A percentile compares a stretch with the other conserved stretches of the same genome.
phyloP scores from a whole-genome alignment of 2,329 filamentous ascomycete species.

The Cladosporium austrohemisphaericum region DNA sequence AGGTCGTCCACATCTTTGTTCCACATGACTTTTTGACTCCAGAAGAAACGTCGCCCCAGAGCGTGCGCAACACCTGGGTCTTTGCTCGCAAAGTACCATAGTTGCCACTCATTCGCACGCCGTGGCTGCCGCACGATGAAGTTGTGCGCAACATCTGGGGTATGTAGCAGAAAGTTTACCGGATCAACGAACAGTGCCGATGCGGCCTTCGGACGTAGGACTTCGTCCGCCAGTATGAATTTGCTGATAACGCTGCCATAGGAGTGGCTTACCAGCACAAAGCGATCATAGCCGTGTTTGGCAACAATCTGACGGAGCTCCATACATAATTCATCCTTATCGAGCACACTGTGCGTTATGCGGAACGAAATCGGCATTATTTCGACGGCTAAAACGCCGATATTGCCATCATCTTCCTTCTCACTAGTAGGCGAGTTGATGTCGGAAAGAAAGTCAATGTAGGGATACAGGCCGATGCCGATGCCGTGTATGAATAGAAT shows the following conservation, averaged over 20 bases:
- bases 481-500: slow-evolving; percentile 69
- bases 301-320: background rate
- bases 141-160: background rate
- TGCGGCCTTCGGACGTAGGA: background rate
- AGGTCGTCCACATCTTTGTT: background rate
- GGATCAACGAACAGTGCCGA: background rate
- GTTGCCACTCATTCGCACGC: background rate
- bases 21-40: background rate
- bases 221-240: background rate
- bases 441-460: slow-evolving; percentile 54
- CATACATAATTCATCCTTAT: background rate
- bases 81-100: slow-evolving; percentile 4
- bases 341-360: background rate
- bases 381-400: slow-evolving; percentile 65
- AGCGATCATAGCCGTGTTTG: background rate
- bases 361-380: slow-evolving; percentile 52
- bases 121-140: background rate
- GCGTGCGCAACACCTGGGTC: background rate
- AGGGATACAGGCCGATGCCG: slow-evolving; percentile 63
- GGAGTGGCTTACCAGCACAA: background rate
- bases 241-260: background rate
- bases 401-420: slow-evolving; percentile 38
- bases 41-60: slow-evolving; percentile 1
- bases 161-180: background rate
- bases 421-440: slow-evolving; percentile 39